Evolutionary conservation across 495 filamentous ascomycete species (phyloP), one percentile per base, ranked within the genome.

Genomic region (Penicillium egyptiacum): DNA sequence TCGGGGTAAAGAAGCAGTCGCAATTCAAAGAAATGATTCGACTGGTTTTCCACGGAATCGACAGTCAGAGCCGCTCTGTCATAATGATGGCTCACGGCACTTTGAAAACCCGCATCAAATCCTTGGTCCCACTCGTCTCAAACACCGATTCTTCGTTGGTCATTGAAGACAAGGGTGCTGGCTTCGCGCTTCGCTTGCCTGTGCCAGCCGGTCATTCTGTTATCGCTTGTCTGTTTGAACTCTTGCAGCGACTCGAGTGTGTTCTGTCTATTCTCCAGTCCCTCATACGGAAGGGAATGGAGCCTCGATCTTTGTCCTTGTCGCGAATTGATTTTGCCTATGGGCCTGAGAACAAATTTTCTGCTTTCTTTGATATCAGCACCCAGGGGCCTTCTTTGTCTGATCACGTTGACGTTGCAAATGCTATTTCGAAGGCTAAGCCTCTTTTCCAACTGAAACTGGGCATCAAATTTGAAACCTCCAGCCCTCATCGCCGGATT

Each of bases 401-500:
- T 16, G 33, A 52, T n/a, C 50, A 63, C 26, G 14, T 68, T 4
- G 72, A 73, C 28, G 55, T 68, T n/a, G 17, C 50, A 8, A 57
- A 56, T 42, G 52, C 68, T 23, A 16, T 62, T 9, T 70, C 63
- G 33, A 67, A 63, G 35, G 42, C 56, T 10, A 60, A 69, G 50
- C 56, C 67, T 0, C 53, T 75, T n/a, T 77, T 72, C 58, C 59
- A 55, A 20, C 45, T 72, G 26, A 60, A 57, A 5, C 45, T 80
- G 22, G 63, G 60, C 23, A 68, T 82, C 39, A 64, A 56, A 7
- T 74, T 98, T 22, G 81, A 86, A 20, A 64, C 65, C 20, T 76
- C 76, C 14, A 96, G 91, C 59, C 92, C 92, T 0, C 92, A 96
- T 66, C 76, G 87, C 43, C 83, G 88, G 16, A 85, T 92, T 19